Conservation (phyloP, 768 basidiomycete genomes). For the Kwoniella bestiolae region DNA sequence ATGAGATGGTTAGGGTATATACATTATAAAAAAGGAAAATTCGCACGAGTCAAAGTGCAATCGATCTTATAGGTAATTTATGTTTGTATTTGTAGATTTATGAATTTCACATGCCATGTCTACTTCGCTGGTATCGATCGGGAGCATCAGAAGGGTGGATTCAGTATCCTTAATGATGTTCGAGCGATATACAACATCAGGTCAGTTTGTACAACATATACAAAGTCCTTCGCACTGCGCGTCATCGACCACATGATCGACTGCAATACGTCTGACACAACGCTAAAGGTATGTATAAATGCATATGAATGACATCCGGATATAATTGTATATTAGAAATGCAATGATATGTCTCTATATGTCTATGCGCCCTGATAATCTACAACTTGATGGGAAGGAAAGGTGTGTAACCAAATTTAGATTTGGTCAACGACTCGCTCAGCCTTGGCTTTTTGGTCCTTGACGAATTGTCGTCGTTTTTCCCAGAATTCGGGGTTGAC, state of each 20-base stretch:
- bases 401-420: conserved; percentile 1
- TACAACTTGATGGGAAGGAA: not conserved
- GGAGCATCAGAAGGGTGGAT: too few species aligned
- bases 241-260: too few species aligned
- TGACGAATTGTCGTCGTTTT: conserved; percentile 17
- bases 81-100: conserved; percentile 20
- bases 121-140: too few species aligned
- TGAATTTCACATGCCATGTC: conserved; percentile 1
- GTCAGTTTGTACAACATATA: too few species aligned
- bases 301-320: conserved; percentile 1
- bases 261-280: not conserved
- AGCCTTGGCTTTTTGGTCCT: conserved; percentile 10
- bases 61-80: conserved; percentile 7
- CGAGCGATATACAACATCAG: too few species aligned
- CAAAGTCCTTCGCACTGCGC: too few species aligned
- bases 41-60: conserved; percentile 4
- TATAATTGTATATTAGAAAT: conserved; percentile 2
- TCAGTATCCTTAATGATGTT: too few species aligned
- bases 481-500: conserved; percentile 29
- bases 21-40: not conserved
- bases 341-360: not conserved
- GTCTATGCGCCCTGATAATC: not conserved
- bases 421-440: conserved; percentile 25
- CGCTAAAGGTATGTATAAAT: not conserved
- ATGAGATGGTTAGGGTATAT: not conserved